Base-by-base conservation (phyloP, 2,329 filamentous ascomycete species). In the Malbranchea cinnamomea region DNA sequence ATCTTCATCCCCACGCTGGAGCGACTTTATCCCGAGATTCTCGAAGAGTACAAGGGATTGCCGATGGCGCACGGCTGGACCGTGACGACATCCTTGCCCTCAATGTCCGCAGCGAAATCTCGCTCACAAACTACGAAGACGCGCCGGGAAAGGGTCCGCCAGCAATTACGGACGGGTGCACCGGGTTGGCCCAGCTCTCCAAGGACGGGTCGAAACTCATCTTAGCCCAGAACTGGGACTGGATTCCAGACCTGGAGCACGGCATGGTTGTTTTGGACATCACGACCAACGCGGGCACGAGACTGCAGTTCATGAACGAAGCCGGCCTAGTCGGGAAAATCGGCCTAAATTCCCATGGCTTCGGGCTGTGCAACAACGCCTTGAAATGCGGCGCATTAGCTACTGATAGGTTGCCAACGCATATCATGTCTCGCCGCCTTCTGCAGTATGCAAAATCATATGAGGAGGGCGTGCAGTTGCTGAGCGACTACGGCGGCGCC, bases 201-300 rank as follows among this genome's bases (percentile, higher is more conserved):
- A 16, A 22, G 10, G 32, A 24, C 13, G 32, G 26, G 12, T 25
- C 23, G 11, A 30, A 30, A 21, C 28, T 34, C 13, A 30, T 40
- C 12, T 24, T 48, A 11, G 45, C 36, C 2, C 46, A 49, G 37
- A 49, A 49, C 31, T 48, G 46, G 46, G 46, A 47, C 29, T 45
- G 41, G 44, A 36, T 45, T 32, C 35, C 32, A 13, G 33, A 39
- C 25, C 41, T 44, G 31, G 18, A 34, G 8, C 32, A 39, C 11
- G 39, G 40, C 29, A 32, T 45, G 15, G 40, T 43, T 23, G 25
- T 29, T 17, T 29, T 42, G 21, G 40, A 39, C 14, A 44, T 44
- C 31, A 32, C 33, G 13, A 35, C 32, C 14, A 30, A 37, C 16
- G 16, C 39, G 7, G 18, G 14, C 7, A 39, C 44, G n/a, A 30